These are phyloP conservation scores for Dorcoceras hygrometricum DNA, from an alignment of 257 asterid species.

Conservation along the genomic window DNA sequence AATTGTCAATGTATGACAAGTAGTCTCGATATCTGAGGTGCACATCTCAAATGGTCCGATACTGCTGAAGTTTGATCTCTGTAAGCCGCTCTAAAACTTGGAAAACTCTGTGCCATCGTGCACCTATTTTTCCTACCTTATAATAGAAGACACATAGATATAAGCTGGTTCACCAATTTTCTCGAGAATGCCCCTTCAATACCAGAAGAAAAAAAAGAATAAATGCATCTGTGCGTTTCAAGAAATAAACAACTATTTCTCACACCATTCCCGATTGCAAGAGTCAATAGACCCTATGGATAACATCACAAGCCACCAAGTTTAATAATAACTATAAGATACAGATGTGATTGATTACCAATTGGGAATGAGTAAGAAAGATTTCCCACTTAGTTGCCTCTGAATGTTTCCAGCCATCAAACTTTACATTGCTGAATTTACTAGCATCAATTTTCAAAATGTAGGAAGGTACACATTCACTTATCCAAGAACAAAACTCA, in stretches of 20 bases:
- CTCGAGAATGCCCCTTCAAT: too few species aligned
- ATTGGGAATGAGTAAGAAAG: slow-evolving; percentile 76
- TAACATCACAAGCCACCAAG: slow-evolving; percentile 14
- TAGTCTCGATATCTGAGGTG: too few species aligned
- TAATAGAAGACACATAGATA: too few species aligned
- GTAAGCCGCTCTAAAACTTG: too few species aligned
- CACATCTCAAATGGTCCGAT: neutral
- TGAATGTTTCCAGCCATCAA: slow-evolving; percentile 64
- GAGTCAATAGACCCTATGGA: neutral
- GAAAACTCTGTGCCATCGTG: too few species aligned
- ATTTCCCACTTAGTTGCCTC: slow-evolving; percentile 53
- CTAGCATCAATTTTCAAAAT: slow-evolving; percentile 60
- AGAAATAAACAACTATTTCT: slow-evolving; percentile 8
- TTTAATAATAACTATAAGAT: neutral
- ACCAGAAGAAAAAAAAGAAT: too few species aligned
- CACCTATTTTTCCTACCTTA: too few species aligned
- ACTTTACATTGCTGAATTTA: slow-evolving; percentile 44
- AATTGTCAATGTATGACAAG: too few species aligned
- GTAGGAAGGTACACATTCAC: slow-evolving; percentile 67
- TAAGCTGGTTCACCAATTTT: too few species aligned
- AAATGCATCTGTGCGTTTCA: neutral
- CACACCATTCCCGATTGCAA: slow-evolving; percentile 3
- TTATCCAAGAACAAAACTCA: slow-evolving; percentile 74
- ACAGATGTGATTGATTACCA: slow-evolving; percentile 48
- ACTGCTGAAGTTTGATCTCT: too few species aligned